Percentiles rank a stretch among this genome's conserved stretches.
Conservation (phyloP, 2,329 filamentous ascomycete species). For the Colletotrichum sp. region DNA sequence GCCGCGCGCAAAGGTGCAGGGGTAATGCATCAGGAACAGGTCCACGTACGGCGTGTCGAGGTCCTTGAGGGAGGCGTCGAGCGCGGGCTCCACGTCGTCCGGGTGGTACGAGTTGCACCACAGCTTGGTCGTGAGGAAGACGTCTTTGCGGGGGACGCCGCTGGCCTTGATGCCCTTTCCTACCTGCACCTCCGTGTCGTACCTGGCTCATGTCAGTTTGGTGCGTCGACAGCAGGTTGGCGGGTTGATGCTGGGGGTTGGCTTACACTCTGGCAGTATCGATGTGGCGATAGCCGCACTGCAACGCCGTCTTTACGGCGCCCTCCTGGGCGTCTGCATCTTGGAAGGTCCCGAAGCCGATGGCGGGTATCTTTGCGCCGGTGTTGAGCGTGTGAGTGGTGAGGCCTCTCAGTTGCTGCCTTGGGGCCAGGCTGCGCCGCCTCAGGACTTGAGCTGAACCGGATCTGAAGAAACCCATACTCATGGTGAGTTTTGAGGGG, state of each 20-base stretch:
- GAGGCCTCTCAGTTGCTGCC: not conserved
- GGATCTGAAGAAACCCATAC: not conserved
- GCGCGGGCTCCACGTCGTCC: conserved; percentile 27
- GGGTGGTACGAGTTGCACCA: conserved; percentile 35
- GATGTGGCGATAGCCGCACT: conserved; percentile 38
- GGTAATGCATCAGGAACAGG: conserved; percentile 33
- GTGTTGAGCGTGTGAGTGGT: conserved; percentile 22
- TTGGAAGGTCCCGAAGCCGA: conserved; percentile 36
- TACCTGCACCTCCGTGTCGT: conserved; percentile 25
- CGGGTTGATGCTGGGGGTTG: not conserved
- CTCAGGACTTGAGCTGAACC: not conserved
- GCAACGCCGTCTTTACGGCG: conserved; percentile 28
- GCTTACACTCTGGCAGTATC: conserved; percentile 31
- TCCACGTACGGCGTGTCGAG: conserved; percentile 34
- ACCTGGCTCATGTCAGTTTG: not conserved
- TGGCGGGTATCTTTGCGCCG: conserved; percentile 29
- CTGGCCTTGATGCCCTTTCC: conserved; percentile 28
- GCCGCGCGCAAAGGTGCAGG: conserved; percentile 27
- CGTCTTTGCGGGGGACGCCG: conserved; percentile 29
- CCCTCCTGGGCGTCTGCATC: conserved; percentile 31
- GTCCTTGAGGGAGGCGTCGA: conserved; percentile 30
- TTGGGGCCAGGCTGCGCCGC: not conserved
- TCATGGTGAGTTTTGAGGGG: not conserved
- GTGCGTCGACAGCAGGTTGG: not conserved
- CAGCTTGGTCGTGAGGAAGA: conserved; percentile 35